Evolutionary conservation across 2,329 filamentous ascomycete species (phyloP), one percentile per base, ranked within the genome.

Genomic region (Penicillium sp.): DNA sequence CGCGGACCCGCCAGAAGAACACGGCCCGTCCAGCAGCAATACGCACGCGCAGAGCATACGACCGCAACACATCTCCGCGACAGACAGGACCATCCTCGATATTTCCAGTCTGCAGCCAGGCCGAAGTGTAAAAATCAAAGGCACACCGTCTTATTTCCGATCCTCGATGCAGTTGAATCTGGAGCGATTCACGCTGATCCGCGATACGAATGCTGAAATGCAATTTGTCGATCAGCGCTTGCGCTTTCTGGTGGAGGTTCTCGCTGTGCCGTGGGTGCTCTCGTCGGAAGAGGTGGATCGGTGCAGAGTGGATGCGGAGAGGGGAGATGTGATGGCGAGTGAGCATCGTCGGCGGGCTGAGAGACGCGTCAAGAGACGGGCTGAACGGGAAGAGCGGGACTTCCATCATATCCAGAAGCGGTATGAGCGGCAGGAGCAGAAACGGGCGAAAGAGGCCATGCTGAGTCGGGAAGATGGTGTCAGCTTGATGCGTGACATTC

Each of bases 51-150:
- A 34, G 11, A 36, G 39, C 5, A 39, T 37, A 9, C 40, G 49
- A 12, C 44, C 50, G 29, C 29, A 42, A 1, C 62, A 65, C 43
- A 27, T 63, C 12, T 55, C 61, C 12, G 48, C 63, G 12, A 66
- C 63, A 32, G 54, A 61, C 33, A 53, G 60, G 63, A 46, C 73
- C 3, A 54, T 67, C 2, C 68, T 81, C 33, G 70, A 77, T 25
- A 66, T 79, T 11, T 48, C 72, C 1, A 46, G 65, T 0, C 71
- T 81, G 9, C 63, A 71, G 1, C 62, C 78, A 0, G 80, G 80
- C 4, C 70, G 70, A 0, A 68, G 79, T 5, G 62, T 82, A 2
- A 80, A 80, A 49, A 68, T 76, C 4, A 83, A 84, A 55, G 79
- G 80, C 27, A 79, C 75, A 0, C 68, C 84, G 8, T 71, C 71